Evolutionary conservation across 352 stramenopile species (phyloP).

Genomic region (Thalassiosira hispida): DNA sequence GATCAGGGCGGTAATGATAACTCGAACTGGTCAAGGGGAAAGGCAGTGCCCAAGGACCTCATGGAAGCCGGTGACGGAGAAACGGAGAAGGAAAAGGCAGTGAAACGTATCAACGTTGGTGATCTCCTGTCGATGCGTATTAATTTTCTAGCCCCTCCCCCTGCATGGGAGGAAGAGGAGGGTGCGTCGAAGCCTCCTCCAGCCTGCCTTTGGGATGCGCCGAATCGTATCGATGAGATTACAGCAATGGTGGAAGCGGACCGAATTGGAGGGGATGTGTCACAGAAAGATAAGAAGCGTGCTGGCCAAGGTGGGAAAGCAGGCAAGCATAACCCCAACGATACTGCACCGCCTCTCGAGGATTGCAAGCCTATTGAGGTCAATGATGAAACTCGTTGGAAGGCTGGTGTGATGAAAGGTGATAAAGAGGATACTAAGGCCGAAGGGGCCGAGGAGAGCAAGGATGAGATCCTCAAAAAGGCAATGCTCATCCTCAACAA

Average conservation of each 20-base stretch:
- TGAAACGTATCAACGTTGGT: slow-evolving; percentile 58
- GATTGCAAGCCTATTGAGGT: slow-evolving; percentile 80
- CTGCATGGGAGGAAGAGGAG: slow-evolving; percentile 35
- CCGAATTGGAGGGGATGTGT: slow-evolving; percentile 71
- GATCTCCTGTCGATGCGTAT: slow-evolving; percentile 68
- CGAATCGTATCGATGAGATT: slow-evolving; percentile 62
- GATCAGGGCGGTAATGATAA: slow-evolving; percentile 28
- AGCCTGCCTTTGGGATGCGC: slow-evolving; percentile 61
- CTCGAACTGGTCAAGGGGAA: slow-evolving; percentile 50
- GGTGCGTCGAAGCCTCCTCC: slow-evolving; percentile 42
- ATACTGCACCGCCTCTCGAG: slow-evolving; percentile 73
- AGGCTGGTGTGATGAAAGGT: slow-evolving; percentile 66
- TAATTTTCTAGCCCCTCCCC: slow-evolving; percentile 55
- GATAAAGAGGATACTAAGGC: slow-evolving; percentile 28
- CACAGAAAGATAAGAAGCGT: slow-evolving; percentile 33
- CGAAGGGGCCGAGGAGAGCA: slow-evolving; percentile 45
- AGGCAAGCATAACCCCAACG: slow-evolving; percentile 41
- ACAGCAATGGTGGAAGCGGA: slow-evolving; percentile 39
- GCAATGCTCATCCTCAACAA: slow-evolving; percentile 95
- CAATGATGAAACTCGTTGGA: slow-evolving; percentile 84
- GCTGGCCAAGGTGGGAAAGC: background rate
- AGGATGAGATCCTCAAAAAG: slow-evolving; percentile 88
- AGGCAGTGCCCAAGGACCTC: slow-evolving; percentile 49
- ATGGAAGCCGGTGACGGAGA: slow-evolving; percentile 53
- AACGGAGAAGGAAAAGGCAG: slow-evolving; percentile 54